Evolutionary conservation across 768 basidiomycete species (phyloP).

Genomic region (Trichaptum fuscoviolaceum): DNA sequence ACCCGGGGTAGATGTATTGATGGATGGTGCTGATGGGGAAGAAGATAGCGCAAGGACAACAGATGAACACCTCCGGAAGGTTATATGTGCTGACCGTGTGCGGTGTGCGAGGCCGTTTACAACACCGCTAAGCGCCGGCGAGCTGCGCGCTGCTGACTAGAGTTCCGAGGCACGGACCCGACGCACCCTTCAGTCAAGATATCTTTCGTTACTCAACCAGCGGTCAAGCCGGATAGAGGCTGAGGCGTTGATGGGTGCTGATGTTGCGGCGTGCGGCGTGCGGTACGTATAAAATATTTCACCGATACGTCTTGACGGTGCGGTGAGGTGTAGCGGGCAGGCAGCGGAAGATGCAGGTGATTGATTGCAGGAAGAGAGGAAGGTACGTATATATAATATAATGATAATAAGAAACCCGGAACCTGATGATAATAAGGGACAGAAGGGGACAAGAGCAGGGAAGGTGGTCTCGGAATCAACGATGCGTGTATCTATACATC

Average conservation of each 20-base stretch:
- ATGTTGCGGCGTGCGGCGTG: neutral
- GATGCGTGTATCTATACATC: neutral
- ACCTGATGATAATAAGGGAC: neutral
- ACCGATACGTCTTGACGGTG: neutral
- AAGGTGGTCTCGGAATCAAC: neutral
- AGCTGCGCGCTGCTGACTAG: neutral
- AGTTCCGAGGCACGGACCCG: neutral
- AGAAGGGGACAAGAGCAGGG: neutral
- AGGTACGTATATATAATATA: neutral
- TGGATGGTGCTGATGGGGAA: neutral
- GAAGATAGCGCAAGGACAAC: neutral
- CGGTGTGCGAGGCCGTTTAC: neutral
- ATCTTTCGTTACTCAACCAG: neutral
- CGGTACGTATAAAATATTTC: neutral
- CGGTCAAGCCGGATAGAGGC: neutral
- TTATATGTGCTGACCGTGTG: neutral
- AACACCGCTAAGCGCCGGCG: neutral
- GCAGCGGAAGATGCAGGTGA: neutral
- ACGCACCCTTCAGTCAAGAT: neutral
- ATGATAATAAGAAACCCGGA: neutral
- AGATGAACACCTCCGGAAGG: neutral
- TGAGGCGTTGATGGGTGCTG: neutral
- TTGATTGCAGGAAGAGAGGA: neutral
- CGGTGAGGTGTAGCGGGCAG: neutral
- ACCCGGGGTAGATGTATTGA: neutral